Evolutionary conservation across 768 basidiomycete genomes (phyloP).

Genomic region (Coprinopsis cinerea): DNA sequence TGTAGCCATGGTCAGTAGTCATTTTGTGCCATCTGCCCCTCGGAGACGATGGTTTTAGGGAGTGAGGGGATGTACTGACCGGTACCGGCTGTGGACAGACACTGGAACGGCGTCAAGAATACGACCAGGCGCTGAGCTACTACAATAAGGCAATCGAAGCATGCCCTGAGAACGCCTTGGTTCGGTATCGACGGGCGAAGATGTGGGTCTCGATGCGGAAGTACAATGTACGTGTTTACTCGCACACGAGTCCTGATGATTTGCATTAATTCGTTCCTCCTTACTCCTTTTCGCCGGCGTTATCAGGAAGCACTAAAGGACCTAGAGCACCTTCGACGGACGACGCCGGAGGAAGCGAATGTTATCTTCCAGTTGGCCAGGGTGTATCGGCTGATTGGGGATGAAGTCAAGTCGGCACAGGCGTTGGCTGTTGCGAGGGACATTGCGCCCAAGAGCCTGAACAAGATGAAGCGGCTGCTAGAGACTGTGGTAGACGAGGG

Average conservation of each 20-base stretch:
- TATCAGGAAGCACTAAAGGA: slow-evolving; percentile 73
- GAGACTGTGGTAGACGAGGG: slow-evolving; percentile 63
- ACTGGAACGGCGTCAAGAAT: slow-evolving; percentile 79
- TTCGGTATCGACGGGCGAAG: slow-evolving; percentile 90
- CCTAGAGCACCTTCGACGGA: slow-evolving; percentile 71
- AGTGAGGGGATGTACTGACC: slow-evolving; percentile 13
- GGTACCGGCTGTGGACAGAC: slow-evolving; percentile 48
- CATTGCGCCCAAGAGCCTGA: slow-evolving; percentile 84
- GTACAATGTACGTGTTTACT: slow-evolving; percentile 60
- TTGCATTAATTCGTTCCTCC: slow-evolving; percentile 7
- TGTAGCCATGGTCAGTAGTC: slow-evolving; percentile 82
- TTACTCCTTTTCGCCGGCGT: slow-evolving; percentile 14
- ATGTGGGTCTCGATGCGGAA: slow-evolving; percentile 80
- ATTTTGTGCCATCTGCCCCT: slow-evolving; percentile 13
- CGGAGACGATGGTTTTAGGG: slow-evolving; percentile 15
- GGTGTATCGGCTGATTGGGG: slow-evolving; percentile 78
- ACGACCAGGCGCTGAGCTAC: slow-evolving; percentile 71
- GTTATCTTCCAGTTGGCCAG: slow-evolving; percentile 94
- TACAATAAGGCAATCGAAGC: slow-evolving; percentile 57
- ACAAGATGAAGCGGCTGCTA: slow-evolving; percentile 75
- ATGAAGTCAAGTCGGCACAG: slow-evolving; percentile 74
- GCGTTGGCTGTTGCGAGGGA: slow-evolving; percentile 89
- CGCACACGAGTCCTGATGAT: slow-evolving; percentile 1
- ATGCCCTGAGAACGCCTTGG: slow-evolving; percentile 87
- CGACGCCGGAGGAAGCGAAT: slow-evolving; percentile 93